phyloP scores from a whole-genome alignment of 169 alveolate species.

The Plasmodium vivax region DNA sequence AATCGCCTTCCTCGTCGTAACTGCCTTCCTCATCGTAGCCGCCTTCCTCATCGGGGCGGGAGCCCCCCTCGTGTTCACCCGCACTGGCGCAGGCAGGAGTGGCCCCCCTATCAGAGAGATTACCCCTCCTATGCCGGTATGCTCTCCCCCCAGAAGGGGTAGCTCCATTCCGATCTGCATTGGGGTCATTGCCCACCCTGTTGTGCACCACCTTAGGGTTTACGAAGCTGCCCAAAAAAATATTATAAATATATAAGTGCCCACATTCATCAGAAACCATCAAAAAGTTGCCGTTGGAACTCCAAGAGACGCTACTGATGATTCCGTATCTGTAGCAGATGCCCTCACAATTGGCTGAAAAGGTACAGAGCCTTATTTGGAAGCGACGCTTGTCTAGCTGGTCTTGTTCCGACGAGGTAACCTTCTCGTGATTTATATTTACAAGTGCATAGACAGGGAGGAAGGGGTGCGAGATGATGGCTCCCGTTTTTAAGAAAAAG shows the following conservation, averaged over 20 bases:
- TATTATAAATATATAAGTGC: slow-evolving; percentile 38
- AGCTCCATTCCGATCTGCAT: neutral
- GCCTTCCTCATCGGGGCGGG: neutral
- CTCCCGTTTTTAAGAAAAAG: slow-evolving; percentile 34
- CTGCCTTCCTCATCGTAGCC: neutral
- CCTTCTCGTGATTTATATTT: slow-evolving; percentile 44
- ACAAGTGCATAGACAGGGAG: slow-evolving; percentile 53
- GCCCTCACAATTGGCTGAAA: slow-evolving; percentile 5
- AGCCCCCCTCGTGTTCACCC: neutral
- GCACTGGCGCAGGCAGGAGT: neutral
- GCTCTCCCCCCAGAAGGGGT: neutral
- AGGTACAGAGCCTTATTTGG: slow-evolving; percentile 37
- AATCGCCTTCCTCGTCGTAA: neutral
- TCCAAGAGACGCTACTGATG: slow-evolving; percentile 40
- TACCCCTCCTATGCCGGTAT: neutral
- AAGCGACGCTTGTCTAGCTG: slow-evolving; percentile 1
- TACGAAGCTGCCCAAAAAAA: slow-evolving; percentile 41
- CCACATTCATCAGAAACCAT: slow-evolving; percentile 46
- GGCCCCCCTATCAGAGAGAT: neutral
- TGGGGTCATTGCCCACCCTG: neutral
- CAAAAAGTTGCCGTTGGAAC: slow-evolving; percentile 9
- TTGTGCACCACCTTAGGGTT: neutral
- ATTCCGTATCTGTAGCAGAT: slow-evolving; percentile 43
- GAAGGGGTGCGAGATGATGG: slow-evolving; percentile 61
- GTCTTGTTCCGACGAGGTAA: neutral